These are phyloP conservation scores for Fusarium setosum DNA, from an alignment of 2,329 filamentous ascomycete species.

Conservation along the genomic window DNA sequence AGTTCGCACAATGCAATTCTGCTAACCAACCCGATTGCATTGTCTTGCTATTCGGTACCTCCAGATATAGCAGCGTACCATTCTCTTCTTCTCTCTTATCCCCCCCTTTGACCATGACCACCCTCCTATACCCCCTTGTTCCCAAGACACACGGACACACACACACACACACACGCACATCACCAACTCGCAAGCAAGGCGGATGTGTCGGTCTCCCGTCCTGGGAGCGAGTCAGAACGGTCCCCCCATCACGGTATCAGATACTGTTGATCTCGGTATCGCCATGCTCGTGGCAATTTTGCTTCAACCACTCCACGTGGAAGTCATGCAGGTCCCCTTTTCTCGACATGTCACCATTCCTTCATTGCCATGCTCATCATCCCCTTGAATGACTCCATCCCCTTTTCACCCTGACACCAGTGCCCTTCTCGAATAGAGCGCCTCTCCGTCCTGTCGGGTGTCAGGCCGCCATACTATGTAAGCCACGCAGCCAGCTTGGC, in stretches of 20 bases:
- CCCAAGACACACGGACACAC: constrained; percentile 26
- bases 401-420: constrained; percentile 12
- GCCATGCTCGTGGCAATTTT: background rate
- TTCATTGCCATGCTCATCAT: constrained; percentile 13
- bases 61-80: constrained; percentile 19
- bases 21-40: background rate
- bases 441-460: background rate
- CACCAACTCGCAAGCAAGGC: background rate
- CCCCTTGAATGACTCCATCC: constrained; percentile 1
- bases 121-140: constrained; percentile 14
- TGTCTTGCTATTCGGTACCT: no score
- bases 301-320: constrained; percentile 33
- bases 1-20: background rate
- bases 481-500: constrained; percentile 3
- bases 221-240: background rate
- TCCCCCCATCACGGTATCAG: constrained; percentile 19
- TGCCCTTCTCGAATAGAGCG: constrained; percentile 2
- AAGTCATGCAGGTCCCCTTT: constrained; percentile 42
- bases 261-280: constrained; percentile 21
- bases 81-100: constrained; percentile 10
- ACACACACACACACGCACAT: constrained; percentile 30
- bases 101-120: constrained; percentile 21
- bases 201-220: constrained; percentile 4
- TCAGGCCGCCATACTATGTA: constrained; percentile 1
- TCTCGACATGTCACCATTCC: constrained; percentile 18